Base-by-base conservation (phyloP, 1,284 basidiomycete genomes). In the Malassezia nana region DNA sequence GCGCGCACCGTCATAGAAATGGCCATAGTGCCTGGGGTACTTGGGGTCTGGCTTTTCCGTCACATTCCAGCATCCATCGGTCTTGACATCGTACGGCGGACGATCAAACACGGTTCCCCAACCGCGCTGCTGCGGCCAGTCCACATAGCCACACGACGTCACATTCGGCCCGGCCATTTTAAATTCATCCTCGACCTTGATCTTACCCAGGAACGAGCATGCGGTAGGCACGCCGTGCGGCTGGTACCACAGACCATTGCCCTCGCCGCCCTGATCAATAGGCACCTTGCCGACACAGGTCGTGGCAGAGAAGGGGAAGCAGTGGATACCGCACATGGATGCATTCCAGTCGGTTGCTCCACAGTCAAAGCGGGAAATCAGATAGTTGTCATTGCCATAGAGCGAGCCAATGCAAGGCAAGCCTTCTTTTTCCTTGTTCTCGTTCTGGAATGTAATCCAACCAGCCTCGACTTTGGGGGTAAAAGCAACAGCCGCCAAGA, bases 401-500 rank as follows among this genome's bases (percentile, higher is more conserved):
- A 54, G 24, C 4, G 39, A 35, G 12, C 45, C 52, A 16, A 54
- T 40, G 20, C 52, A 54, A 8, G 52, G 52, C 3, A 54, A 15
- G 0, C 46, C 46, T 6, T 54, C 46, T 15, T 30, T 24, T 7
- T 28, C 3, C 35, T 54, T 54, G 26, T 40, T 46, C 16, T 54
- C 52, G 39, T 54, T 54, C 26, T 48, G 31, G 31, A 48, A 54
- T 1, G 52, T 54, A 35, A 54, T 54, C 52, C 52, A 54, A 8
- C 52, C 52, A 4, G 46, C 52, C 15, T 32, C 30, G 25, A n/a
- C 45, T 9, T 16, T 20, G 6, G 16, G 18, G 1, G 24, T 29
- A n/a, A 49, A 29, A 15, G 39, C 39, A 12, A 38, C 13, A 5
- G 13, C 39, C 18, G 28, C 38, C 12, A 26, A 38, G 16, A 9